Conservation (phyloP, 768 basidiomycete species). For the Filobasidium wieringae region DNA sequence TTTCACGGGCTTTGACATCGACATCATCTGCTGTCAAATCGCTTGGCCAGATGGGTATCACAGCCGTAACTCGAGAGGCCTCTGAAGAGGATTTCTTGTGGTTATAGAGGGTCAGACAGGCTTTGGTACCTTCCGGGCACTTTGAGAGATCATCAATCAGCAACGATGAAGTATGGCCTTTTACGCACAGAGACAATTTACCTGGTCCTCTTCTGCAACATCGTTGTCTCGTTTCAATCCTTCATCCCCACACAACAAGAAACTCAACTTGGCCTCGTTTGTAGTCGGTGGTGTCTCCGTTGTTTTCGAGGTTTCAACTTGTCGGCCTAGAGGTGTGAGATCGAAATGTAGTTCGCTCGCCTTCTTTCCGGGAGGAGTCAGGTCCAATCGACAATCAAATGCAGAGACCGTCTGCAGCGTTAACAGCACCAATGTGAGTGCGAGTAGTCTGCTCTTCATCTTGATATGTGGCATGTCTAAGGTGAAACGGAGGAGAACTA, state of each 20-base stretch:
- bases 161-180: not conserved
- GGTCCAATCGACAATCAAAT: not conserved
- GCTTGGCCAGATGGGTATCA: slow-evolving; percentile 34
- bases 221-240: slow-evolving; percentile 26
- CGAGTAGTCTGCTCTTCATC: not conserved
- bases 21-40: slow-evolving; percentile 22
- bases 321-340: slow-evolving; percentile 20
- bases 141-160: slow-evolving; percentile 6
- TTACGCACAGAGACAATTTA: too few species aligned
- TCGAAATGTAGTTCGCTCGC: slow-evolving; percentile 20
- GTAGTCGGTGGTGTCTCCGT: slow-evolving; percentile 36
- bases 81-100: slow-evolving; percentile 27
- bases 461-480: too few species aligned
- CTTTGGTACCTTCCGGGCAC: slow-evolving; percentile 33
- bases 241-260: slow-evolving; percentile 30
- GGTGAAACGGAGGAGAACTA: too few species aligned
- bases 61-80: slow-evolving; percentile 28
- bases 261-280: slow-evolving; percentile 22
- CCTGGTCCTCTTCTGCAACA: slow-evolving; percentile 36
- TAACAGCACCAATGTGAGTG: too few species aligned
- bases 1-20: slow-evolving; percentile 18
- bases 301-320: slow-evolving; percentile 17
- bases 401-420: not conserved
- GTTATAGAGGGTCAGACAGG: slow-evolving; percentile 34
- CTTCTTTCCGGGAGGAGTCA: not conserved